Evolutionary conservation across 345 rosid genomes (phyloP), one percentile per base, ranked within the genome.

Genomic region (Leavenworthia alabamica): DNA sequence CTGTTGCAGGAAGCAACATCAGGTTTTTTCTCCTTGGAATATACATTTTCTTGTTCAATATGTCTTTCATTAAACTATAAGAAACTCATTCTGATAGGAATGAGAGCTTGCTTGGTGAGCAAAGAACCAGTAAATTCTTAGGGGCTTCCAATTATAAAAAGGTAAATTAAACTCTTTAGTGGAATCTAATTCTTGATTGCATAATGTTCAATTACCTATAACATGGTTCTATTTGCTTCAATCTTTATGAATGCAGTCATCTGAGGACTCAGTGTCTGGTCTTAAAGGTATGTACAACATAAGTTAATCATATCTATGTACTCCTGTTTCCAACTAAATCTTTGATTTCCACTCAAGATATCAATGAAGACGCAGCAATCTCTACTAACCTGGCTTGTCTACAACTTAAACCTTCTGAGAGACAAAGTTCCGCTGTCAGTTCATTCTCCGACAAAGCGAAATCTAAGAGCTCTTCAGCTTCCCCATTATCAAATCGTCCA

Each of bases 401-500:
- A 33, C 23, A 61, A 27, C 70, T 60, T 83, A 71, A 66, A 83
- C 49, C 55, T 36, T n/a, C 56, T 50, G 65, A 40, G 49, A 48
- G 36, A 28, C 43, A 51, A 41, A 49, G 28, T 58, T 67, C 58
- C 53, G 31, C 28, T 67, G 88, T 73, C 24, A 43, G 50, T 54
- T 67, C 44, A 6, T 26, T 67, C 33, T 71, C 79, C 56, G 68
- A 57, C 53, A 86, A 66, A 60, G 68, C 46, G 29, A 73, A 68
- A 33, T 52, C 78, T 33, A 56, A 60, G 41, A 81, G 70, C 62
- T 68, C 82, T 62, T 62, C 72, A 48, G 56, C 73, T n/a, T 50
- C 56, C 16, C 66, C 80, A 40, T 75, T 79, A 58, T 57, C 81
- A 61, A 77, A 69, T 56, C 82, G 70, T 61, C 75, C 84, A 70